Evolutionary conservation across 2,329 filamentous ascomycete genomes (phyloP), one percentile per base, ranked within the genome.

Genomic region (Rhytidhysteron rufulum): DNA sequence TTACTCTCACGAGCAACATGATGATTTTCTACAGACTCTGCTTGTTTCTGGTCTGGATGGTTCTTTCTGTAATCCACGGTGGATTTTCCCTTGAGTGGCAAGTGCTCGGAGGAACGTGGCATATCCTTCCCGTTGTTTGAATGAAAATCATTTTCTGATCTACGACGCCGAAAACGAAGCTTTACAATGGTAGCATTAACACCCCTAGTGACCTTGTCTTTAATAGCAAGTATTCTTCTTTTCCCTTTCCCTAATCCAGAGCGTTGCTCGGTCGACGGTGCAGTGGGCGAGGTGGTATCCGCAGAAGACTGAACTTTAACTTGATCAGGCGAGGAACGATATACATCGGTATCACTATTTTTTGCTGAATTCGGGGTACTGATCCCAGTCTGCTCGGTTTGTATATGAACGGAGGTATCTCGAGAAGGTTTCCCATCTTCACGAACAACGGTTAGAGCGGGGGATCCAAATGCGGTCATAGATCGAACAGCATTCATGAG

Each of bases 391-490:
- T 27, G 24, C 24, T 13, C 24, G 7, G 24, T 7, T 27, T 27
- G 13, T 8, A 27, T 7, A 13, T 13, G 13, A 13, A 8, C 7
- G 8, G 24, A 27, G 24, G 24, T 13, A 27, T 8, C 24, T 27
- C 8, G 24, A 7, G 7, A 8, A 13, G 24, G n/a, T 10, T 37
- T n/a, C n/a, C n/a, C n/a, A 37, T 37, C 22, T 16, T 37, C 35
- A 11, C 11, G 24, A 15, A 30, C 22, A 10, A 37, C 22, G 16
- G 34, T n/a, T 9, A 42, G 27, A 18, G 38, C 34, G 11, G 43
- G 43, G 18, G 39, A 38, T n/a, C 32, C 43, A 15, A 45, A 32
- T 10, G 43, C 43, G 18, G 39, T 42, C 36, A 45, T 39, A 10
- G 39, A 33, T 29, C 41, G 43, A 19, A 42, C 25, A 24, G 32